Conservation (phyloP, 1,284 basidiomycete species). For the Ganoderma lucidum region DNA sequence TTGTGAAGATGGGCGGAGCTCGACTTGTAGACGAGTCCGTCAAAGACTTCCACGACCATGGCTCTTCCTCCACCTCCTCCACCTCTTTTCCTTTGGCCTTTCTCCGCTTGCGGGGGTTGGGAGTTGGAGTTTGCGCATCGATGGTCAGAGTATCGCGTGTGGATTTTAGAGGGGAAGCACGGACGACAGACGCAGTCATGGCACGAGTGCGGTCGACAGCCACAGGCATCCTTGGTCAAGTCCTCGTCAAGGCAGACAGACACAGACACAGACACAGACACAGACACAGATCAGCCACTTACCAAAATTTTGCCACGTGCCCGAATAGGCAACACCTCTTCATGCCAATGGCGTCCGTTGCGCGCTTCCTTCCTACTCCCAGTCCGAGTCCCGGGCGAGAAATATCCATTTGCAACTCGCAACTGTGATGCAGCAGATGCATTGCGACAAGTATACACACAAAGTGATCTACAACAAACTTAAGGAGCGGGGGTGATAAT, state of each 20-base stretch:
- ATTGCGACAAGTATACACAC: conserved; percentile 30
- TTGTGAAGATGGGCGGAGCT: conserved; percentile 81
- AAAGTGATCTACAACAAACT: conserved; percentile 18
- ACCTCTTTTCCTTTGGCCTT: conserved; percentile 35
- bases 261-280: conserved; percentile 28
- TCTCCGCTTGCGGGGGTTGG: conserved; percentile 32
- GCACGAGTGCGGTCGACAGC: conserved; percentile 40
- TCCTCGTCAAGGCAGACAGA: conserved; percentile 25
- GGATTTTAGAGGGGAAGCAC: conserved; percentile 33
- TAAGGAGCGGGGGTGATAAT: not conserved
- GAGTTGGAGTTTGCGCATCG: conserved; percentile 25
- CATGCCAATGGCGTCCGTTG: not conserved
- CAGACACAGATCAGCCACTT: conserved; percentile 20
- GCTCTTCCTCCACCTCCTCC: conserved; percentile 41
- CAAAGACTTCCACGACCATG: conserved; percentile 78
- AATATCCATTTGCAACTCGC: not conserved
- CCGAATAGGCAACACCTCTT: conserved; percentile 31
- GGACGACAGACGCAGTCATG: conserved; percentile 41
- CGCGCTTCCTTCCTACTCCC: not conserved
- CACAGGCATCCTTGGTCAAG: conserved; percentile 38
- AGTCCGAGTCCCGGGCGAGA: not conserved
- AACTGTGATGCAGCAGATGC: conserved; percentile 8
- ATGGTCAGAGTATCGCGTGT: conserved; percentile 31
- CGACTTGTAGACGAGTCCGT: conserved; percentile 75
- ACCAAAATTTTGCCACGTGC: conserved; percentile 44